Base-by-base conservation (phyloP, 176 grass and related monocot genomes). In the Luzula sylvatica region DNA sequence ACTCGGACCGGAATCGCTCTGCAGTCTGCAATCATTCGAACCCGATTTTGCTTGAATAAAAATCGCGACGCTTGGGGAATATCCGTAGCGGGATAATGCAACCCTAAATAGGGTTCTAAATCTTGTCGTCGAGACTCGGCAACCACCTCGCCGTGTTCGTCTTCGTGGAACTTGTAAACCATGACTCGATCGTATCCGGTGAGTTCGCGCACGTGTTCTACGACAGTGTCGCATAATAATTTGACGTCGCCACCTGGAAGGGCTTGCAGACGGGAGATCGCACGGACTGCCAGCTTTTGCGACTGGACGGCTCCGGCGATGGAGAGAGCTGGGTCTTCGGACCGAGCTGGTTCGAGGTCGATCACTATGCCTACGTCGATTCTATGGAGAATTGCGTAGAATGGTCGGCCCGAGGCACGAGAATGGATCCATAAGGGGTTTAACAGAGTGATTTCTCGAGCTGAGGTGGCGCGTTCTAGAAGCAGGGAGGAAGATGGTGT, bases 161-260 rank as follows among this genome's bases (percentile, higher is more conserved):
- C 92, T 2, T 98, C 92, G 42, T 98, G 92, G 71, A 98, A 98
- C 60, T 69, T 86, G 68, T 98, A 98, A 60, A 98, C 85, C 92
- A 98, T 98, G 58, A 98, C 92, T 45, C 92, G 80, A 57, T 98
- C 81, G 11, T 90, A 98, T 3, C 85, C 85, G 1, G 85, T 98
- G 63, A 98, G 85, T 78, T 98, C 81, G 11, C 81, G 72, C 27
- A 98, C 92, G 40, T 82, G 78, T 54, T 86, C 68, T 6, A 86
- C 81, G 22, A 87, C 81, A 50, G 81, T 90, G 45, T 90, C 78
- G 68, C 81, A 98, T 40, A 98, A 75, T 23, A 98, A 60, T 29
- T 76, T 74, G 47, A 98, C 46, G 47, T 98, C 85, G 9, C 92
- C 81, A 24, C 85, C 75, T 0, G 85, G 85, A 17, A 98, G 81